Evolutionary conservation across 176 grass and related monocot genomes (phyloP), one percentile per base, ranked within the genome.

Genomic region (barley (Hordeum vulgare)): DNA sequence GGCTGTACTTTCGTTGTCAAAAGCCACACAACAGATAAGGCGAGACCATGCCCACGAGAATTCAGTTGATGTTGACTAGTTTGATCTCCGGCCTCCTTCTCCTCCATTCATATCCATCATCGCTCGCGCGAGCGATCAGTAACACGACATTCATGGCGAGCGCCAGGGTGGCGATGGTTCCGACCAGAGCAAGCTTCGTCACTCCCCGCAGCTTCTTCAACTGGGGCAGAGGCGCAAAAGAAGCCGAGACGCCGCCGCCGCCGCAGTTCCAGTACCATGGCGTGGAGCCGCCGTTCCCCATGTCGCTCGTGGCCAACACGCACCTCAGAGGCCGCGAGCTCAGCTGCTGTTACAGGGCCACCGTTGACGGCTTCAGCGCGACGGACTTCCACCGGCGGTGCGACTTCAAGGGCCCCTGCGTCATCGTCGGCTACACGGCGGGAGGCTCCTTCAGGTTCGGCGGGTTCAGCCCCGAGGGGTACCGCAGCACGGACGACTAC

Each of bases 391-490:
- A 95, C 86, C 78, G 76, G 70, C 65, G 81, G 36, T 88, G 82
- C 75, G 92, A 98, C 81, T 98, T 94, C 92, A 93, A 98, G 80
- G 95, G 95, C 14, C 95, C 95, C 18, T 98, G 95, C 75, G 86
- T 98, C 57, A 70, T 98, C 56, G 71, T 98, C 35, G 95, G 89
- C 68, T 74, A 77, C 86, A 88, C 45, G 8, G 45, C 87, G 15
- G 42, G 7, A 47, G 71, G 37, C 6, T 72, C 67, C 34, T 70
- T 91, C 86, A 80, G 65, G 70, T 98, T 98, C 40, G 92, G 92
- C 37, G 92, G 92, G 26, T 98, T 98, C 85, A 98, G 86, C 88
- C 92, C 95, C 7, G 90, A 98, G 60, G 95, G 90, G 5, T 93
- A 98, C 71, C 85, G 92, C 59, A 95, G 92, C 90, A 98, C 95